phyloP scores from a whole-genome alignment of 2,329 filamentous ascomycete species.

The Amphichorda felina region DNA sequence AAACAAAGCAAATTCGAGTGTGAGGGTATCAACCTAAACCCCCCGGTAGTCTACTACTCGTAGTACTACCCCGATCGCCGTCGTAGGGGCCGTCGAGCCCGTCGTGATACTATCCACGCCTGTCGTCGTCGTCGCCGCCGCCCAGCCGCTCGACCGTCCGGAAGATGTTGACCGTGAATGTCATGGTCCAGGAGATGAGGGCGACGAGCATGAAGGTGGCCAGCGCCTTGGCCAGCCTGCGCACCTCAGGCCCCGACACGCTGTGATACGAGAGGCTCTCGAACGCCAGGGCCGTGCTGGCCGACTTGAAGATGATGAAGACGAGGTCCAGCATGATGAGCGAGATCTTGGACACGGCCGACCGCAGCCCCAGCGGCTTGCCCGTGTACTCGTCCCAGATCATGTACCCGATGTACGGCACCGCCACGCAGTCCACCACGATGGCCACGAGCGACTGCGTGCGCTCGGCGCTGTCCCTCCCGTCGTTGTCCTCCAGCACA shows the following conservation, averaged over 20 bases:
- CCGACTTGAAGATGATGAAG: constrained; percentile 95
- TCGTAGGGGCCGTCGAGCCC: too few relatives aligned
- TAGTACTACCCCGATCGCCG: too few relatives aligned
- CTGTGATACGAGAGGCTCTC: constrained; percentile 59
- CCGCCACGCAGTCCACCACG: constrained; percentile 74
- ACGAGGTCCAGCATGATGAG: constrained; percentile 86
- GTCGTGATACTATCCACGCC: too few relatives aligned
- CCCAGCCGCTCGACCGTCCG: constrained; percentile 52
- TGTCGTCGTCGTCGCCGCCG: constrained; percentile 32
- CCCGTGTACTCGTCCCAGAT: constrained; percentile 95
- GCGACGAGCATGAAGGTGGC: constrained; percentile 71
- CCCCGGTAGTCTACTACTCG: too few relatives aligned
- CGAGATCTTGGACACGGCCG: constrained; percentile 72
- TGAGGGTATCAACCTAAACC: too few relatives aligned
- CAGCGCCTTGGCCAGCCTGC: constrained; percentile 54
- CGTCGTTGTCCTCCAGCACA: constrained; percentile 37
- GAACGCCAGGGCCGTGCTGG: constrained; percentile 83
- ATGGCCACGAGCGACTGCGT: constrained; percentile 82
- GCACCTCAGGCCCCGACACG: constrained; percentile 20
- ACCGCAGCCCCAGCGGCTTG: constrained; percentile 79
- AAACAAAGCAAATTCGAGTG: too few relatives aligned
- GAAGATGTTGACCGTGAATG: constrained; percentile 78
- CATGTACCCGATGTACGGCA: constrained; percentile 87
- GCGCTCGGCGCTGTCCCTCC: constrained; percentile 37
- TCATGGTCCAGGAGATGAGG: constrained; percentile 79